Percentiles rank a stretch among this genome's conserved stretches.
Conservation (phyloP, 2,329 filamentous ascomycete species). For the Alternaria viburni region DNA sequence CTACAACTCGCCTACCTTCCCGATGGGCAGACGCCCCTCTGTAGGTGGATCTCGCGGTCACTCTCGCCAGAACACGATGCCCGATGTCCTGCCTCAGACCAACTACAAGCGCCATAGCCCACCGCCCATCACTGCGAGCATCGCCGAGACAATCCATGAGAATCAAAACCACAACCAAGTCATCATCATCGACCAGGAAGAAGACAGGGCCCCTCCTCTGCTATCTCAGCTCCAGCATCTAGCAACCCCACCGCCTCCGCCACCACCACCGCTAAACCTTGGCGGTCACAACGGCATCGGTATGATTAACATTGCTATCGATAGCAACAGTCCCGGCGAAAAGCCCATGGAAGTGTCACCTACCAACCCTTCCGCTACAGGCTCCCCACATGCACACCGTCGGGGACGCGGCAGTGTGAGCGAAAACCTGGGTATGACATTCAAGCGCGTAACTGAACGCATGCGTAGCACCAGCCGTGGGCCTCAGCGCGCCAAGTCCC, state of each 20-base stretch:
- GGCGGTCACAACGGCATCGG: conserved; percentile 39
- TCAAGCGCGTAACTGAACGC: conserved; percentile 59
- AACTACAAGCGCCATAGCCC: conserved; percentile 49
- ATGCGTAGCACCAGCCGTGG: conserved; percentile 64
- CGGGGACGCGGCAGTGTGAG: conserved; percentile 63
- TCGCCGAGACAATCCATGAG: conserved; percentile 60
- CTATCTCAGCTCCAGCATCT: conserved; percentile 69
- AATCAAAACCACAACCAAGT: conserved; percentile 51
- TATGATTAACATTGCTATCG: conserved; percentile 56
- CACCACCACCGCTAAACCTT: conserved; percentile 27
- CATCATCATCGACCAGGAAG: conserved; percentile 52
- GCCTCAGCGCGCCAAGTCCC: conserved; percentile 54
- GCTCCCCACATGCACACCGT: conserved; percentile 55
- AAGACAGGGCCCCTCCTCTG: conserved; percentile 55
- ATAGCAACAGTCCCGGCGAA: conserved; percentile 45
- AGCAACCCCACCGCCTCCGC: conserved; percentile 58
- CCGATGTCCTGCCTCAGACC: conserved; percentile 41
- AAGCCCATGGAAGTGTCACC: conserved; percentile 33
- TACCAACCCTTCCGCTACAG: conserved; percentile 34
- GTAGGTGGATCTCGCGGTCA: conserved; percentile 45
- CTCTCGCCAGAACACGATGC: conserved; percentile 52
- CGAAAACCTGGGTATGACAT: conserved; percentile 61
- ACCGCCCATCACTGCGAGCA: conserved; percentile 56
- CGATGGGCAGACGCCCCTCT: conserved; percentile 46
- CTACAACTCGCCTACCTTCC: conserved; percentile 35